Base-by-base conservation (phyloP, 805 yeast genomes). In the Suhomyces kilbournensis region DNA sequence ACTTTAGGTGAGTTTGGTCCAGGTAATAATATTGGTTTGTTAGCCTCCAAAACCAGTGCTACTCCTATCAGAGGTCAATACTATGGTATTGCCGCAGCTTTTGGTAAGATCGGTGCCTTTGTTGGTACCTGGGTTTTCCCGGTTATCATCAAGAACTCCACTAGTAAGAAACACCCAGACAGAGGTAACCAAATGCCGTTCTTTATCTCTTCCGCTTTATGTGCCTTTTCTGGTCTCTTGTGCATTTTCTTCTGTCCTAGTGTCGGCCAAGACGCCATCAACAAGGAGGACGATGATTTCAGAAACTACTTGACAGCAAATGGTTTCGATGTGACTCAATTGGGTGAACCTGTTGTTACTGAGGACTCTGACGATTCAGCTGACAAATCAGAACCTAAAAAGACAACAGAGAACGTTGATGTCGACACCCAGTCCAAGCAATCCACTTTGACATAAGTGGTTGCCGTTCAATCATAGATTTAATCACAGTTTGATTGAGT, bases 1-100 rank as follows among this genome's bases (percentile, higher is more conserved):
- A 78, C 96, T 6, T 77, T 90, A 47, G 97, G 97, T 63, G 97
- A 93, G 70, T 88, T 92, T 69, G 96, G 97, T 28, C 92, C 96
- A 12, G 98, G 97, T 73, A 90, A 91, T 71, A 90, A 88, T 71
- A 86, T 88, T 68, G 97, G 97, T 60, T 72, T 88, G 51, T 76
- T 92, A 56, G 96, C 96, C 19, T 81, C 96, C 42, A 91, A 91
- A 71, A 86, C 96, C 6, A 80, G 85, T 46, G 87, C 97, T 44
- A 85, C 97, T 8, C 85, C 96, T 20, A 80, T 91, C 52, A 85
- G 97, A 74, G 97, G 97, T 53, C 88, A 88, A 62, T 89, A 87
- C 71, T 92, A 92, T 66, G 94, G 94, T 62, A 77, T 90, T 60
- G 93, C 96, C 44, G 97, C 97, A 52, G 97, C 97, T 23, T 61